Percentiles rank a stretch among this genome's conserved stretches.
Evolutionary conservation across 2,329 filamentous ascomycete genomes (phyloP).

Genomic region (Fusarium sp.): DNA sequence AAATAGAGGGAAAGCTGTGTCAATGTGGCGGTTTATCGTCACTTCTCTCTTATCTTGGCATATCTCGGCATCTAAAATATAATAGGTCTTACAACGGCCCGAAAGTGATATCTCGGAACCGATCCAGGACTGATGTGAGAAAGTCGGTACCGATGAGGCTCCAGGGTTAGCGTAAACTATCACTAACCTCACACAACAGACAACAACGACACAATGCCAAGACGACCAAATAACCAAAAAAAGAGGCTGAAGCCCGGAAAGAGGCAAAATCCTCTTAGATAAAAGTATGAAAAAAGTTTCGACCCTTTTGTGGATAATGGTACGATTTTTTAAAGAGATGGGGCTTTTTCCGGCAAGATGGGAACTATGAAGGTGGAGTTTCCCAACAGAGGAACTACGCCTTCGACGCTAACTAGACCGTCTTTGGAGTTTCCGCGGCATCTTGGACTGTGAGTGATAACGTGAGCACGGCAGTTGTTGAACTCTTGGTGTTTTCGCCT

Average conservation of each 20-base stretch:
- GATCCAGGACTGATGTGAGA: neutral
- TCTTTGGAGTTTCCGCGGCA: neutral
- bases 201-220: neutral
- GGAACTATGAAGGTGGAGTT: neutral
- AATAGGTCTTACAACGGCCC: neutral
- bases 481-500: neutral
- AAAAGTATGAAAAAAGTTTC: neutral
- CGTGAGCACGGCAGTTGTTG: neutral
- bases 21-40: neutral
- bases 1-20: neutral
- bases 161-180: neutral
- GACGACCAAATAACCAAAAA: neutral
- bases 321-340: neutral
- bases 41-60: neutral
- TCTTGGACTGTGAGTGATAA: neutral
- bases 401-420: neutral
- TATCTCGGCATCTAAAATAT: neutral
- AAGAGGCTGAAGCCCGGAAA: neutral
- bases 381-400: neutral
- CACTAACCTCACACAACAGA: neutral
- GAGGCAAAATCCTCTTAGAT: neutral
- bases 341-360: neutral
- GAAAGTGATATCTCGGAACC: neutral
- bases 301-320: neutral
- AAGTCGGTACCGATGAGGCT: neutral